These are phyloP conservation scores for Cicer pinnatifidum DNA, from an alignment of 306 rosid species.

Conservation along the genomic window DNA sequence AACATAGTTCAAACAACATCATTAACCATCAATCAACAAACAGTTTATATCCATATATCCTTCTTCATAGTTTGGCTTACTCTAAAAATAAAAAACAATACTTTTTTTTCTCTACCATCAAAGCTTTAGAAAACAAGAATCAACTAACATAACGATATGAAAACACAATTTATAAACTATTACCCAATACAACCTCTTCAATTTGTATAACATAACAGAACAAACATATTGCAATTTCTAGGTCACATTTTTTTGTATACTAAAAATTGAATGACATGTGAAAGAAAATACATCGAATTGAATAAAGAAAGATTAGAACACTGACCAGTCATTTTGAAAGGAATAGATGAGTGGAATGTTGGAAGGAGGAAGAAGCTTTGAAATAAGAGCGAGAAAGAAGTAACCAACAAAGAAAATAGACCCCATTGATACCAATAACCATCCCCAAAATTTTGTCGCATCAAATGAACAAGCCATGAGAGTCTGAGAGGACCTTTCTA, in stretches of 20 bases:
- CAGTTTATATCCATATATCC: background rate
- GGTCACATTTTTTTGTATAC: background rate
- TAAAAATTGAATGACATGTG: too few relatives aligned
- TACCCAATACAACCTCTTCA: too few relatives aligned
- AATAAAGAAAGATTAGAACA: background rate
- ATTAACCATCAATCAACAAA: background rate
- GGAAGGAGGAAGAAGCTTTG: slow-evolving; percentile 76
- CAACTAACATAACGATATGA: too few relatives aligned
- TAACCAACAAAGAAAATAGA: slow-evolving; percentile 60
- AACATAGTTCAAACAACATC: background rate
- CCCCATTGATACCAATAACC: slow-evolving; percentile 54
- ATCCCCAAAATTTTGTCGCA: slow-evolving; percentile 56
- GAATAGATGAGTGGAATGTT: slow-evolving; percentile 55
- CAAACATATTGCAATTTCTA: slow-evolving; percentile 8
- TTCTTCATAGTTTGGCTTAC: background rate
- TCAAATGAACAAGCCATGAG: slow-evolving; percentile 21
- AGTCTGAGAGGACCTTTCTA: too few relatives aligned
- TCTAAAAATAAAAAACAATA: too few relatives aligned
- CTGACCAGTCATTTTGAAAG: slow-evolving; percentile 81
- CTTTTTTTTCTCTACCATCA: background rate
- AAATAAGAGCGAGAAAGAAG: slow-evolving; percentile 60
- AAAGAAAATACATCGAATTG: background rate
- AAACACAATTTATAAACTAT: too few relatives aligned
- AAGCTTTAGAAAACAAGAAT: background rate
- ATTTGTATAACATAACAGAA: too few relatives aligned